Percentiles rank a stretch among this genome's conserved stretches.
Conservation (phyloP, 2,329 filamentous ascomycete genomes). For the Penicillium sp. region DNA sequence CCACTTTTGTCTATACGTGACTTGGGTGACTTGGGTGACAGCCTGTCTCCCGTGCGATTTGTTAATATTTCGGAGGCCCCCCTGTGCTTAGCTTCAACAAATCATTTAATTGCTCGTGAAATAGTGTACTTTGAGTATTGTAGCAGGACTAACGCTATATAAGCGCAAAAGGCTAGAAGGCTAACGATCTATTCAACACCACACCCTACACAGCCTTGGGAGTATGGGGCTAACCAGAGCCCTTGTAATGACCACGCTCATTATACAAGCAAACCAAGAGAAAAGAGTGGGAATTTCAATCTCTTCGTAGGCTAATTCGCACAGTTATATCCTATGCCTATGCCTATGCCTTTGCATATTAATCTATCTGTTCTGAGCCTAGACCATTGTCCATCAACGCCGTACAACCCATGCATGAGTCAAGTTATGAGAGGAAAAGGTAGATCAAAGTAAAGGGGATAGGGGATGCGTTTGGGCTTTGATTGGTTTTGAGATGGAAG, state of each 20-base stretch:
- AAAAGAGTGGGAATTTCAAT: background rate
- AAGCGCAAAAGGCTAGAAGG: background rate
- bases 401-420: background rate
- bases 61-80: background rate
- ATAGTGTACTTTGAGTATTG: too few species aligned
- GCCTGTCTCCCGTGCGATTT: background rate
- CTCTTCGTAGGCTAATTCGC: background rate
- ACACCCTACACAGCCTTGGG: background rate
- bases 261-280: background rate
- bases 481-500: background rate
- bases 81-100: background rate
- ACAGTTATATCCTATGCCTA: background rate
- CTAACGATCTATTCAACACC: background rate
- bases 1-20: background rate
- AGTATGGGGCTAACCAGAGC: background rate
- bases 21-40: background rate
- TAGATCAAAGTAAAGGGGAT: background rate
- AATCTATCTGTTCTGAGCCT: background rate
- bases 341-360: background rate
- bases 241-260: background rate
- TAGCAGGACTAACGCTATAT: too few species aligned
- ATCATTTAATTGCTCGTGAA: background rate
- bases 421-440: background rate
- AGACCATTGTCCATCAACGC: background rate
- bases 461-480: background rate